Base-by-base conservation (phyloP, 768 basidiomycete genomes). In the Galerina marginata region DNA sequence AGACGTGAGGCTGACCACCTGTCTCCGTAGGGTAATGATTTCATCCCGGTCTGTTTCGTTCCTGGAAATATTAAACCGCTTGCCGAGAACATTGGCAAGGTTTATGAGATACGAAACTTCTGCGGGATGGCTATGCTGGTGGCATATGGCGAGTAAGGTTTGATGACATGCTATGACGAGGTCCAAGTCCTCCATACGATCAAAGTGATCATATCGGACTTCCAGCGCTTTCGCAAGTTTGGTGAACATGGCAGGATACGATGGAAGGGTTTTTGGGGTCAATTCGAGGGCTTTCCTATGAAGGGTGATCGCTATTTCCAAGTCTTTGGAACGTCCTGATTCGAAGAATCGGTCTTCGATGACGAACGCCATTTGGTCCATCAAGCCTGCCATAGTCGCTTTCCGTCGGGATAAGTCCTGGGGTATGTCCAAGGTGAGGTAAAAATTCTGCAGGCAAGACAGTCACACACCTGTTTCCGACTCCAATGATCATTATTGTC, bases 311-410 rank as follows among this genome's bases (percentile, higher is more conserved):
- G 46, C 46, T 14, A 56, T 56, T 9, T 56, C 46, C 9, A 56
- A 33, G 36, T 56, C 55, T 46, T 40, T 3, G 2, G 44, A 3
- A 12, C 36, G n/a, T 0, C 20, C 37, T n/a, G 14, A 36, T 2
- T 48, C 36, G 44, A 38, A 46, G 46, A 56, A 56, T 3, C 55
- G 55, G 16, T 56, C 9, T 16, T 39, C 14, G 46, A 56, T 56
- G 12, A 16, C 36, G 33, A 48, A 15, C 1, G 45, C 55, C 16
- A 15, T 9, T 9, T 56, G 46, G 23, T 48, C 14, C 9, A 48
- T 3, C 6, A 56, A 5, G 2, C 25, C 20, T 2, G 55, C 33
- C 55, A 48, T 48, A 4, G n/a, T 40, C 23, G 36, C 46, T 37
- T 36, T 56, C 16, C 55, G 29, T 14, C 16, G 15, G 15, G 55